Base-by-base conservation (phyloP, 108 stramenopile species). In the Seminavis robusta region DNA sequence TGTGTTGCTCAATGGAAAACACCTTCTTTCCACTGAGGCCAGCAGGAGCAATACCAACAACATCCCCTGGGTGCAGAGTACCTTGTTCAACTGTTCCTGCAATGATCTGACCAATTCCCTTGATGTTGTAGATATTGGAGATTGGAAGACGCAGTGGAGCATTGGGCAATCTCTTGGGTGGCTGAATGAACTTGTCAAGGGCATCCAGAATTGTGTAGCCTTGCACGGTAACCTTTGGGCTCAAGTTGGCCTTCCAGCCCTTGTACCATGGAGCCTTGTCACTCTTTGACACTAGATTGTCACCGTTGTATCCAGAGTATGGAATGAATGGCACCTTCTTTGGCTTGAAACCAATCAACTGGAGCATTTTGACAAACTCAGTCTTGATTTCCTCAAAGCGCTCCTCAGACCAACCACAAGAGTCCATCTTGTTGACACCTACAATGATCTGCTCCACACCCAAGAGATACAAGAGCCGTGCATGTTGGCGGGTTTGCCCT, bases 311-410 rank as follows among this genome's bases (percentile, higher is more conserved):
- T 30, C 76, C 80, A 52, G 76, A 77, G 73, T 77, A 77, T 1
- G 80, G 80, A 52, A 81, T 81, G 76, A 81, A 77, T 30, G 73
- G 80, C 30, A 81, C 73, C 60, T 81, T 81, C 80, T 77, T 81
- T 55, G 80, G 80, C 63, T 81, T 81, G 80, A 73, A 81, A 19
- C 76, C 80, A 53, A 81, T 81, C 69, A 81, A 16, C 41, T 74
- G 73, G 61, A 81, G 73, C 80, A 81, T 77, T 66, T 81, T 77
- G 30, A 47, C 43, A 69, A 81, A 81, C 60, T 81, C 80, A 24
- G 77, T 76, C 70, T 74, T 77, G 65, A 81, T 77, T 54, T 81
- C 76, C 46, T 74, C 78, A 65, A 77, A 77, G 51, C 80, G 76
- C 1, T 47, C 80, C 60, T 81, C 76, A 19, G 38, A 41, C 80